Base-by-base conservation (phyloP, 169 alveolate species). In the Eimeria sp. region DNA sequence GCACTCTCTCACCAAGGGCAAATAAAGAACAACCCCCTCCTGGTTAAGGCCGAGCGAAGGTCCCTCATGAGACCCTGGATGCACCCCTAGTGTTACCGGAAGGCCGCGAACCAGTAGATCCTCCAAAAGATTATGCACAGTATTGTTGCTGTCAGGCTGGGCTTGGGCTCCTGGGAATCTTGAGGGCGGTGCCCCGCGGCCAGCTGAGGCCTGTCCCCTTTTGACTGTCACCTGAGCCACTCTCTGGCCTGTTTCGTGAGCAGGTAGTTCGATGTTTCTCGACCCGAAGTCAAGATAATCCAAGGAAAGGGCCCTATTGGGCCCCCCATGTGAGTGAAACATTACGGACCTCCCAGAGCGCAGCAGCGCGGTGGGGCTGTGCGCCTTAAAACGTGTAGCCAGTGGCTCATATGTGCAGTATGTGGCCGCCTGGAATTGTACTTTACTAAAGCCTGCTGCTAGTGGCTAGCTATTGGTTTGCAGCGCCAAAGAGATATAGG, bases 21-120 rank as follows among this genome's bases (percentile, higher is more conserved):
- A 61, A 61, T 83, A 57, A 58, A 83, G 67, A 51, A 83, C 91
- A 16, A 61, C 91, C 27, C 75, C 30, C 30, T 34, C 67, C 20
- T 73, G 91, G 51, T 83, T 22, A n/a, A 83, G 91, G 91, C 91
- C 91, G 0, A 83, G 51, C 57, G 91, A 18, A 0, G 91, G 91
- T 0, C 91, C 73, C 30, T 54, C 91, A 25, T 30, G 75, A 9
- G 91, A 51, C 54, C 91, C 75, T 58, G 91, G 58, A 0, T 83
- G 91, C 75, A 83, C 27, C 11, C 51, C 75, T 7, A 83, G 76
- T 40, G 76, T 83, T 49, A 83, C 72, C 45, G 57, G 30, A 20
- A 83, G 91, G 57, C 91, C 91, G 20, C 58, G 57, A 16, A 83
- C 91, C 6, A 83, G 58, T 16, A 83, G 47, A 34, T 61, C 54